phyloP scores from a whole-genome alignment of 1,284 basidiomycete genomes.

The Wolfiporia cocos region DNA sequence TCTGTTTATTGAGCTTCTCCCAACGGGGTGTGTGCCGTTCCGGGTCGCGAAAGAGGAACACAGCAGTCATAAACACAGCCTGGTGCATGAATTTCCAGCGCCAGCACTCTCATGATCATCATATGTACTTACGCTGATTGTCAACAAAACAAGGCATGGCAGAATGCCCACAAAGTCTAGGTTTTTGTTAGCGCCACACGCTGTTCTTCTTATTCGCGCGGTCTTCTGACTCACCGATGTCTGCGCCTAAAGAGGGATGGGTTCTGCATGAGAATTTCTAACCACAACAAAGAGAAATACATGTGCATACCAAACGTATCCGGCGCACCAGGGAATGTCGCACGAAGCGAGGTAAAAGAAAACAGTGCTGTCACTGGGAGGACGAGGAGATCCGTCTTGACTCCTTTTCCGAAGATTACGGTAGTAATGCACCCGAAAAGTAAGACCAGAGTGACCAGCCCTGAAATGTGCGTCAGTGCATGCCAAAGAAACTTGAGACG shows the following conservation, averaged over 20 bases:
- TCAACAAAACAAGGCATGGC: conserved; percentile 19
- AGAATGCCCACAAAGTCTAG: conserved; percentile 18
- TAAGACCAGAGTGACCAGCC: conserved; percentile 18
- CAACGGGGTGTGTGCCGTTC: too few relatives aligned
- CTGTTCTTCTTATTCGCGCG: too few relatives aligned
- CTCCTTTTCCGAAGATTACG: conserved; percentile 17
- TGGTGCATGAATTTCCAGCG: too few relatives aligned
- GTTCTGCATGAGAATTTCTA: too few relatives aligned
- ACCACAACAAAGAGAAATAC: too few relatives aligned
- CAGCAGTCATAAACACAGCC: too few relatives aligned
- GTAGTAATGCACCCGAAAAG: conserved; percentile 16
- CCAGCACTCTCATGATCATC: too few relatives aligned
- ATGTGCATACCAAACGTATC: conserved; percentile 18
- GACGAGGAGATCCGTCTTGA: conserved; percentile 15
- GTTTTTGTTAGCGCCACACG: too few relatives aligned
- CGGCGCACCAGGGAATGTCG: conserved; percentile 18
- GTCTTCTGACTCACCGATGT: neutral
- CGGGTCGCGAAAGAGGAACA: too few relatives aligned
- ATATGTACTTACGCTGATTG: conserved; percentile 17
- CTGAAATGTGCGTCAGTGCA: conserved; percentile 5
- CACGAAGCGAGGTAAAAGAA: conserved; percentile 20
- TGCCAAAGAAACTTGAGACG: too few relatives aligned
- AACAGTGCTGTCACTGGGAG: conserved; percentile 19
- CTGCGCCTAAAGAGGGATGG: too few relatives aligned
- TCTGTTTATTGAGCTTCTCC: too few relatives aligned